Conservation (phyloP, 2,329 filamentous ascomycete genomes). For the Uncinocarpus reesii region DNA sequence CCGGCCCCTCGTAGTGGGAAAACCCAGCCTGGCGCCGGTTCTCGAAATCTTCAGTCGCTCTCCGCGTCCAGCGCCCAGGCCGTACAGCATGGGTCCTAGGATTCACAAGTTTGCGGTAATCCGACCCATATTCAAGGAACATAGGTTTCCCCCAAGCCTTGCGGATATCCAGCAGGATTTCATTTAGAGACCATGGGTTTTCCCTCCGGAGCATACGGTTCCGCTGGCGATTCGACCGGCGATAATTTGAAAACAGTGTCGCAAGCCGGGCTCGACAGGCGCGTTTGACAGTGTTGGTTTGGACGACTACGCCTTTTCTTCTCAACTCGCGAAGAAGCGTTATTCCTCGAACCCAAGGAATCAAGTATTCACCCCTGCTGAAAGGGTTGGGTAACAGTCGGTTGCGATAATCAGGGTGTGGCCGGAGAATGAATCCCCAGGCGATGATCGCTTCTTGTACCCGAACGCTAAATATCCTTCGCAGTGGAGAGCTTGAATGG, state of each 20-base stretch:
- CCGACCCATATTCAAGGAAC: conserved; percentile 22
- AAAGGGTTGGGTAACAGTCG: conserved; percentile 18
- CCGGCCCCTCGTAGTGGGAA: too few relatives aligned
- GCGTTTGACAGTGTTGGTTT: conserved; percentile 22
- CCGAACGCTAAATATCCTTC: conserved; percentile 33
- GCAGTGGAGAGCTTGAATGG: conserved; percentile 22
- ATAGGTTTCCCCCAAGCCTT: conserved; percentile 28
- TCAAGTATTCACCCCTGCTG: conserved; percentile 20
- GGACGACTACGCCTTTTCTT: conserved; percentile 28
- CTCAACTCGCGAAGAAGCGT: conserved; percentile 32
- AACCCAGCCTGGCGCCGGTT: not conserved
- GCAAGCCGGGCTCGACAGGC: conserved; percentile 31
- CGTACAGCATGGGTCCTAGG: conserved; percentile 5
- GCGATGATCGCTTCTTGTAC: conserved; percentile 41
- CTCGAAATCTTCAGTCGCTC: not conserved
- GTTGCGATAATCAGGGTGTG: conserved; percentile 19
- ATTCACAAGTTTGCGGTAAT: conserved; percentile 18
- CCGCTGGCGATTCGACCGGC: conserved; percentile 24
- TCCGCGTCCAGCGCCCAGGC: not conserved
- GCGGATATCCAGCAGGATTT: conserved; percentile 27
- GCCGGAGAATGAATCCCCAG: conserved; percentile 39
- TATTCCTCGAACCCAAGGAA: conserved; percentile 34
- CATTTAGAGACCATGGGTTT: conserved; percentile 27
- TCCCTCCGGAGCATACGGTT: conserved; percentile 30
- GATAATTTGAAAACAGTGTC: conserved; percentile 28